These are phyloP conservation scores for Colletotrichum gloeosporioides DNA, from an alignment of 2,329 filamentous ascomycete genomes.

Conservation along the genomic window DNA sequence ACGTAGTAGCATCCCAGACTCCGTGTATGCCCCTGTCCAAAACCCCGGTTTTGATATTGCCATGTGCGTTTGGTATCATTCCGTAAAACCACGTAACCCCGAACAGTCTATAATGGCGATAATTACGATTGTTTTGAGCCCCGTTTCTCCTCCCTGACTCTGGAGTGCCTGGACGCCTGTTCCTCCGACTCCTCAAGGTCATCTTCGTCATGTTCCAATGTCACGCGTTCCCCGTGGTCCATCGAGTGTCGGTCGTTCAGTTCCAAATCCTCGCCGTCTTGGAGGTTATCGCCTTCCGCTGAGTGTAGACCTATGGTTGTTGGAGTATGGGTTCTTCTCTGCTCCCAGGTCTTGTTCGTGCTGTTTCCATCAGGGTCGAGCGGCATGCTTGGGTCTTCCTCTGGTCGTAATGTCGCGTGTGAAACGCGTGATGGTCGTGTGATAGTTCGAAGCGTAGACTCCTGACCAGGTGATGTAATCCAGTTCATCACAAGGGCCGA, in stretches of 20 bases:
- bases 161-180: background rate
- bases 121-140: background rate
- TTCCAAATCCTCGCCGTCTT: background rate
- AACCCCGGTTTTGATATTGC: background rate
- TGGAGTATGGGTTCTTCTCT: background rate
- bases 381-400: background rate
- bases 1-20: background rate
- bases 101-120: background rate
- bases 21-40: background rate
- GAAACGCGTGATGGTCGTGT: background rate
- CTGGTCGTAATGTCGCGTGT: background rate
- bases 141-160: background rate
- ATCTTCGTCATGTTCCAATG: background rate
- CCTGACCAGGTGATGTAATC: conserved; percentile 7
- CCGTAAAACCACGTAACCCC: background rate
- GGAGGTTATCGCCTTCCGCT: background rate
- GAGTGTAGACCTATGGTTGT: background rate
- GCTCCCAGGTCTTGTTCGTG: background rate
- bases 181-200: background rate
- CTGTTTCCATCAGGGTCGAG: conserved; percentile 4
- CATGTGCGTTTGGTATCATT: background rate
- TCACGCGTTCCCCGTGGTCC: background rate
- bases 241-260: background rate
- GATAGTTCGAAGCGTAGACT: conserved; percentile 1
- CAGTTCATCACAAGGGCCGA: conserved; percentile 16